A percentile compares a stretch with the other conserved stretches of the same genome.
phyloP scores from a whole-genome alignment of 306 rosid genomes.

The Oemleria cerasiformis region DNA sequence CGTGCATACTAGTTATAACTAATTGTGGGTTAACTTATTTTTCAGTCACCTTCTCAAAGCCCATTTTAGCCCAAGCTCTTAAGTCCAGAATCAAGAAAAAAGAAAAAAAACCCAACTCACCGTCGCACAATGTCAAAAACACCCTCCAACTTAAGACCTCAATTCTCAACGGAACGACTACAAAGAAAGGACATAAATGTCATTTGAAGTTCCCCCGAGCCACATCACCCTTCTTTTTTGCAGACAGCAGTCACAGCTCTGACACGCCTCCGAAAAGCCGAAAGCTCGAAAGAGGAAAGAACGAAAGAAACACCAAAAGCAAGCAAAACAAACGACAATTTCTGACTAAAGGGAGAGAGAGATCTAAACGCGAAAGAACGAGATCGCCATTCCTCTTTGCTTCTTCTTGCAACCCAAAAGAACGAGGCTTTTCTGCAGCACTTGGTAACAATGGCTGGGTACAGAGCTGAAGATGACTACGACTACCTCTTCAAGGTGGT shows the following conservation, averaged over 20 bases:
- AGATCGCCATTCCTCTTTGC: conserved; percentile 1
- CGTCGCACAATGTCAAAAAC: background rate
- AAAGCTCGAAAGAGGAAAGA: conserved; percentile 5
- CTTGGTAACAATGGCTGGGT: conserved; percentile 36
- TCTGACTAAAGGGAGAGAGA: background rate
- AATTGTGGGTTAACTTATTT: no score
- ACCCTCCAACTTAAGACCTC: background rate
- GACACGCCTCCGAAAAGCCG: conserved; percentile 12
- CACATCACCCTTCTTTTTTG: background rate
- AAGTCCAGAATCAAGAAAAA: background rate
- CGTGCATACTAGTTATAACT: no score
- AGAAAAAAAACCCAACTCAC: background rate
- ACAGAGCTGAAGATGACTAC: conserved; percentile 60
- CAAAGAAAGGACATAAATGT: background rate
- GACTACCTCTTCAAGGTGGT: conserved; percentile 56
- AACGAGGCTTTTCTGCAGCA: background rate
- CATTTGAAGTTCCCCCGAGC: background rate
- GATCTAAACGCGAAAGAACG: background rate
- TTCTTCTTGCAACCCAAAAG: conserved; percentile 11
- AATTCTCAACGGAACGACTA: background rate
- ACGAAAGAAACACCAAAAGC: background rate
- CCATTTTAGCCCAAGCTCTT: background rate
- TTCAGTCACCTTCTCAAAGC: background rate
- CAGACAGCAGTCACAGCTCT: conserved; percentile 2
- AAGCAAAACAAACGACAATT: background rate